A percentile compares a stretch with the other conserved stretches of the same genome.
Evolutionary conservation across 306 rosid species (phyloP).

Genomic region (Corylus heterophylla): DNA sequence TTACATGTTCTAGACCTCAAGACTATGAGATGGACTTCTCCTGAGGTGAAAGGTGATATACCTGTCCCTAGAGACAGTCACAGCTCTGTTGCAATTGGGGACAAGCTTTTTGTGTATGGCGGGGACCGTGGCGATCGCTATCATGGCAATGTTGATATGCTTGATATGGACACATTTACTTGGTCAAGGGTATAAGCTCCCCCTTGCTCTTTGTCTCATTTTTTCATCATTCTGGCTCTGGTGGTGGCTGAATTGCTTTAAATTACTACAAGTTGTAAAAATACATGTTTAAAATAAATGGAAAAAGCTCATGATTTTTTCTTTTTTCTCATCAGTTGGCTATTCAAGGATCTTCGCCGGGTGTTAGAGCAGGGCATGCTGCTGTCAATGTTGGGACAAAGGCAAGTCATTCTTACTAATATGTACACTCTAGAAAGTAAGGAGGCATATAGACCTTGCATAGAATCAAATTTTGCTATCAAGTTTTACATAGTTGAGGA

Average conservation of each 20-base stretch:
- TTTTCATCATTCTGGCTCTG: neutral
- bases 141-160: conserved; percentile 71
- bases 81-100: conserved; percentile 65
- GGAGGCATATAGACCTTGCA: neutral
- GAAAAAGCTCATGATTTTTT: conserved; percentile 12
- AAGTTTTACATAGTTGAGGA: neutral
- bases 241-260: neutral
- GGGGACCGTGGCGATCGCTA: conserved; percentile 93
- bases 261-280: neutral
- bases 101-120: conserved; percentile 81
- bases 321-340: conserved; percentile 53
- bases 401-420: conserved; percentile 44
- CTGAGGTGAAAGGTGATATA: conserved; percentile 65
- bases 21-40: conserved; percentile 77
- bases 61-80: conserved; percentile 97
- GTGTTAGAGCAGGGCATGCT: conserved; percentile 91
- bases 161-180: conserved; percentile 76
- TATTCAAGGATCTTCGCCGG: conserved; percentile 87
- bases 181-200: conserved; percentile 75
- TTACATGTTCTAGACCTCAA: conserved; percentile 71
- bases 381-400: conserved; percentile 75
- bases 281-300: neutral
- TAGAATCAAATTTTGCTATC: neutral
- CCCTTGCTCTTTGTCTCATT: neutral
- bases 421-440: neutral